Percentiles rank a stretch among this genome's conserved stretches.
phyloP scores from a whole-genome alignment of 2,329 filamentous ascomycete genomes.

The Calonectria pauciramosa region DNA sequence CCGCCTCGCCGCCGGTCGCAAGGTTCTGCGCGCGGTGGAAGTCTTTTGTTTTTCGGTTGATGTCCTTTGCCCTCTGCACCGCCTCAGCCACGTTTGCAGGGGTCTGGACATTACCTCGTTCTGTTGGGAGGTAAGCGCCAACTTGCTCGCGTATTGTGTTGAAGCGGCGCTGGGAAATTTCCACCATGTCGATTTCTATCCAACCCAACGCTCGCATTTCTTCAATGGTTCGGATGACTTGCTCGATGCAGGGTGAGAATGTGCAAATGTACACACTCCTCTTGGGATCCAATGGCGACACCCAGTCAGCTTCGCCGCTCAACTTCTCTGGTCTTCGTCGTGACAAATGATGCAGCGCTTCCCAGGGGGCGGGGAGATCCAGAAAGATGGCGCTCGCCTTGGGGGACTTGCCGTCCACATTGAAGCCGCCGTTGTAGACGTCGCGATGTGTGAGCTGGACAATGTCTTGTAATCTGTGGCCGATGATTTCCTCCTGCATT shows the following conservation, averaged over 20 bases:
- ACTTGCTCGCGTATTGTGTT: conserved; percentile 87
- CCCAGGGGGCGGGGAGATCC: conserved; percentile 86
- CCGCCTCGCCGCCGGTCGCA: conserved; percentile 31
- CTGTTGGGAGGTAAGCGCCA: conserved; percentile 74
- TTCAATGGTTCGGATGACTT: conserved; percentile 89
- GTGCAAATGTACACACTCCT: conserved; percentile 86
- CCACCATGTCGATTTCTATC: conserved; percentile 94
- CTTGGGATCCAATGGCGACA: conserved; percentile 78
- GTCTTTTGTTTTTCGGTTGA: conserved; percentile 77
- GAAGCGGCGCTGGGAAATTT: conserved; percentile 83
- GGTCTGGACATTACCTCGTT: conserved; percentile 78
- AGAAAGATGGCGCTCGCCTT: conserved; percentile 81
- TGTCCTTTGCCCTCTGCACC: conserved; percentile 77
- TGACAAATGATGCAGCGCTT: conserved; percentile 82
- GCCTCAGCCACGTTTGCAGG: conserved; percentile 86
- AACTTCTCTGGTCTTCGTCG: conserved; percentile 56
- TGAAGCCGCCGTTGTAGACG: conserved; percentile 82
- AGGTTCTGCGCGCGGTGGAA: conserved; percentile 65
- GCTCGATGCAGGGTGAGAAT: conserved; percentile 97
- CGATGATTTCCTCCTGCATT: conserved; percentile 77
- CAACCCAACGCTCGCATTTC: conserved; percentile 85
- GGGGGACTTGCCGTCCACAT: conserved; percentile 71
- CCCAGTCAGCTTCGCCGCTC: conserved; percentile 54
- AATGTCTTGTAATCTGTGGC: conserved; percentile 74
- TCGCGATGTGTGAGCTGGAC: conserved; percentile 84